Evolutionary conservation across 192 early-diverging fungal genomes (phyloP), one percentile per base, ranked within the genome.

Genomic region (Coemansia sp.): DNA sequence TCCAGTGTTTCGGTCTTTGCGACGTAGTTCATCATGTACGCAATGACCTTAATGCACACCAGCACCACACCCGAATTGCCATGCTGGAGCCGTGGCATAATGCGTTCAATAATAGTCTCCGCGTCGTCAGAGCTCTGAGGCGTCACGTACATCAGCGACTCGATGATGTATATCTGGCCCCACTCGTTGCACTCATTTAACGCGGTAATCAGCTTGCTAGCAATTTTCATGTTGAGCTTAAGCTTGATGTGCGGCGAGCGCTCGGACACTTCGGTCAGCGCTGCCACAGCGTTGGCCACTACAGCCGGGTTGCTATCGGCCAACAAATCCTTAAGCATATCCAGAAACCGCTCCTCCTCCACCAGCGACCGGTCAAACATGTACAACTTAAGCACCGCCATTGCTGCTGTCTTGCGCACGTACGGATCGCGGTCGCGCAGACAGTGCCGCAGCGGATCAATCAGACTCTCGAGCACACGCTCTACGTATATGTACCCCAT

Each of bases 121-220:
- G 96, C 97, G 71, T 97, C 94, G 4, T 85, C 85, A 0, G 85
- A 67, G 56, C 93, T 93, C 82, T 95, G 91, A 42, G 95, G 95
- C 0, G 93, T 89, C 59, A 93, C 90, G 57, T 89, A 91, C 87
- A 96, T 92, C 27, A 99, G 84, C 5, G 94, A 89, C 65, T 96
- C 94, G 39, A 97, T 78, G 51, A 97, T 94, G 72, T 95, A 97
- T 2, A 91, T 91, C 83, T 97, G 95, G 10, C 92, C 92, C 95
- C 95, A 99, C 91, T 99, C 97, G 54, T 93, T 93, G 78, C 93
- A 97, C 80, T 99, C 94, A 74, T 98, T 94, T 64, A 99, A 67
- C 1, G 94, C 96, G 6, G 93, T 88, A 29, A 95, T 86, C 33
- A 99, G 83, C 84, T 96, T 96, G 83, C 88, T 94, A 20, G 94